Conservation (phyloP, 805 yeast species). For the Yamadazyma ubonensis region DNA sequence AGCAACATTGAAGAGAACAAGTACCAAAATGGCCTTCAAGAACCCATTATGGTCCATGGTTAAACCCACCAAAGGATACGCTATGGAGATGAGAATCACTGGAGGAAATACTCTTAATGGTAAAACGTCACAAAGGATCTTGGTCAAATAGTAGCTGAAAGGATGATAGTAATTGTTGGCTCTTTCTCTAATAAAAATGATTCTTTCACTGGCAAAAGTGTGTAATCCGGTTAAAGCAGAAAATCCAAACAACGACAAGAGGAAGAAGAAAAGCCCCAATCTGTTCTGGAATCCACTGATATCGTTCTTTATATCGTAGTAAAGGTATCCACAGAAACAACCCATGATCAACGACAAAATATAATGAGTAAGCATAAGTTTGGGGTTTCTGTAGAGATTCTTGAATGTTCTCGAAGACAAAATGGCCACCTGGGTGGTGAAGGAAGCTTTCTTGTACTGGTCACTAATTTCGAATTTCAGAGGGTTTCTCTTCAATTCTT, state of each 20-base stretch:
- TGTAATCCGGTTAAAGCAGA: conserved; percentile 89
- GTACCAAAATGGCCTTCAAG: conserved; percentile 61
- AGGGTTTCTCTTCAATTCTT: conserved; percentile 23
- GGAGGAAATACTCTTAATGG: conserved; percentile 96
- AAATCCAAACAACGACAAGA: conserved; percentile 90
- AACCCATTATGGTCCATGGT: conserved; percentile 76
- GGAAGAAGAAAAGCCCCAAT: conserved; percentile 87
- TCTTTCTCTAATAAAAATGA: conserved; percentile 87
- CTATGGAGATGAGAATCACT: conserved; percentile 67
- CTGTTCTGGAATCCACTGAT: conserved; percentile 97
- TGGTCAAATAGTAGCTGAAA: conserved; percentile 77
- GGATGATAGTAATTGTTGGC: conserved; percentile 94
- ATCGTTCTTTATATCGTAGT: conserved; percentile 80
- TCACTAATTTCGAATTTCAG: conserved; percentile 24
- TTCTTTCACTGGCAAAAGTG: conserved; percentile 83
- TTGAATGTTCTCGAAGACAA: conserved; percentile 86
- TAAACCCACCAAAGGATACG: conserved; percentile 89
- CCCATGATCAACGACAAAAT: conserved; percentile 75
- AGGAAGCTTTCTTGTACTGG: conserved; percentile 52
- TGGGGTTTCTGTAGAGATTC: conserved; percentile 90
- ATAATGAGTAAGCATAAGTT: conserved; percentile 81
- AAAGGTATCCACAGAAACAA: conserved; percentile 78
- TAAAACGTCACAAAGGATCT: conserved; percentile 85
- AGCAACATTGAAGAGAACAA: conserved; percentile 83
- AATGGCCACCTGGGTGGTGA: conserved; percentile 66